Evolutionary conservation across 371 early-diverging fungal species (phyloP).

Genomic region (Mucor velutinosus): DNA sequence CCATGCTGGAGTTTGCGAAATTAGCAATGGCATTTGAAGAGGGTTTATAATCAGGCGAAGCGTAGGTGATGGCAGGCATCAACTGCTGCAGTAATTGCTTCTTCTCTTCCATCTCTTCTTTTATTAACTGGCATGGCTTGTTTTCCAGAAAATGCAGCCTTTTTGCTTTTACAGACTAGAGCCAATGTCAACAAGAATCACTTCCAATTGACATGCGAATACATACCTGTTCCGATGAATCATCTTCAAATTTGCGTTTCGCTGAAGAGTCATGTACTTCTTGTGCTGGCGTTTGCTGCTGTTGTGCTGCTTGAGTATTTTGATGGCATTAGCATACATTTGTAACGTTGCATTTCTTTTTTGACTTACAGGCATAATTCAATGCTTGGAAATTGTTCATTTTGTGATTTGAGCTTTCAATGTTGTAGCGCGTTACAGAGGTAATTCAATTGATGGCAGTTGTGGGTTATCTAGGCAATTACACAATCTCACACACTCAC

Average conservation of each 20-base stretch:
- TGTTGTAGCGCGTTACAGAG: not conserved
- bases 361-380: not conserved
- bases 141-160: not conserved
- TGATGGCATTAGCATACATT: not conserved
- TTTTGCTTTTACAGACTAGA: not conserved
- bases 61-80: not conserved
- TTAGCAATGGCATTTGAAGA: not conserved
- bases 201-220: not conserved
- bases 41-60: conserved; percentile 2
- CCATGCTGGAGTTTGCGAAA: not conserved
- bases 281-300: conserved; percentile 1
- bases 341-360: conserved; percentile 1
- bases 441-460: not conserved
- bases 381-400: not conserved
- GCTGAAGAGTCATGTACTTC: not conserved
- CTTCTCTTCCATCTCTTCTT: not conserved
- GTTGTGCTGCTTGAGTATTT: not conserved
- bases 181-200: not conserved
- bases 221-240: not conserved
- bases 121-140: not conserved
- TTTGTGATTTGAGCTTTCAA: not conserved
- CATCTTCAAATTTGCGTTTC: conserved; percentile 1
- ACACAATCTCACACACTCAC: not conserved
- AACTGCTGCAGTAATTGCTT: not conserved
- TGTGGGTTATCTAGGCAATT: not conserved